Conservation (phyloP, 2,329 filamentous ascomycete genomes). For the Clathrospora elynae region DNA sequence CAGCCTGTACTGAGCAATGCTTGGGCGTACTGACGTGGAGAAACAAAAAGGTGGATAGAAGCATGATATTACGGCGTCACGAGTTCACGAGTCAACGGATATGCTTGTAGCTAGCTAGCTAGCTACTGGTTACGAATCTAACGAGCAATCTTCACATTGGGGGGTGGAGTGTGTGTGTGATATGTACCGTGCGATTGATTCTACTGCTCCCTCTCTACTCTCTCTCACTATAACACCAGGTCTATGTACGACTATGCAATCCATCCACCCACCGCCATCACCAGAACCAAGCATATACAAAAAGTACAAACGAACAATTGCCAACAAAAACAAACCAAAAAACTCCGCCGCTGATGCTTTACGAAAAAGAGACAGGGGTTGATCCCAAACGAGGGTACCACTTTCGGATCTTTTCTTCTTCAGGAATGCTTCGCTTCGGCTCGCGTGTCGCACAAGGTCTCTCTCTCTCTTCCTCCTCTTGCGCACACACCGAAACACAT, state of each 20-base stretch:
- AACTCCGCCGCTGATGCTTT: slow-evolving; percentile 38
- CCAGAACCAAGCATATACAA: background rate
- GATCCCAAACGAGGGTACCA: background rate
- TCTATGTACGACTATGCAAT: background rate
- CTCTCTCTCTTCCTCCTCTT: background rate
- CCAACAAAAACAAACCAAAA: slow-evolving; percentile 7
- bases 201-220: background rate
- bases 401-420: too few relatives aligned
- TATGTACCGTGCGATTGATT: background rate
- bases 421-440: background rate
- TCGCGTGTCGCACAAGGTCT: too few relatives aligned
- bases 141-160: too few relatives aligned
- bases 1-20: too few relatives aligned
- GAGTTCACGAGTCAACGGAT: too few relatives aligned
- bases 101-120: too few relatives aligned
- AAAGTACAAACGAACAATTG: background rate
- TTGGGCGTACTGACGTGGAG: too few relatives aligned
- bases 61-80: too few relatives aligned
- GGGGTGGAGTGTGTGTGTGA: too few relatives aligned
- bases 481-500: background rate
- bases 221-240: background rate
- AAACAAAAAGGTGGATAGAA: too few relatives aligned
- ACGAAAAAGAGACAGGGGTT: background rate
- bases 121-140: too few relatives aligned
- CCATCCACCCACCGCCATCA: background rate